These are phyloP conservation scores for Agrostemma githago DNA, from an alignment of 148 eudicot species.

Conservation along the genomic window DNA sequence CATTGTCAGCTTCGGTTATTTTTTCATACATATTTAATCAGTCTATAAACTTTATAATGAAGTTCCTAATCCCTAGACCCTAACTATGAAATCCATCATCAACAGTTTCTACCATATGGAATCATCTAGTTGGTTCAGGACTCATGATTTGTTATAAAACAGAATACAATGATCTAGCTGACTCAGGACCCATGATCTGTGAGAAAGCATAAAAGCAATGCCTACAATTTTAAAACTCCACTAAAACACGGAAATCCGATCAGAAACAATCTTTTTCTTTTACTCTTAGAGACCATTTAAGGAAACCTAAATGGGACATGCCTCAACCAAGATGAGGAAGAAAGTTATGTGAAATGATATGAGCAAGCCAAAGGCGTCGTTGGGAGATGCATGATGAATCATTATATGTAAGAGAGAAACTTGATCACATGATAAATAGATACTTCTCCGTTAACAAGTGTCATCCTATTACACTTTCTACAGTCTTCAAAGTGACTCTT, in stretches of 20 bases:
- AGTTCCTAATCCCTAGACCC: neutral
- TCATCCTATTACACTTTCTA: neutral
- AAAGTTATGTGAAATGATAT: too few relatives aligned
- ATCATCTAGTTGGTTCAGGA: neutral
- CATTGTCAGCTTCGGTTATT: neutral
- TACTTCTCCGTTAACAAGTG: neutral
- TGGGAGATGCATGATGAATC: neutral
- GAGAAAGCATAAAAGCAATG: neutral
- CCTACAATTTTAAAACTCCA: neutral
- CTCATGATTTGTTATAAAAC: too few relatives aligned
- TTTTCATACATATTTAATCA: neutral
- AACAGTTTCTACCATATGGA: neutral
- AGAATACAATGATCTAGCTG: too few relatives aligned
- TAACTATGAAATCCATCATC: neutral
- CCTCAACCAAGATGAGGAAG: neutral
- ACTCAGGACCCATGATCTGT: neutral
- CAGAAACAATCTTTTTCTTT: neutral
- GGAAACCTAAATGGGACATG: neutral
- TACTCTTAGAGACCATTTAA: neutral
- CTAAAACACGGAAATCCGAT: neutral
- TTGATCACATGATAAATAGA: neutral
- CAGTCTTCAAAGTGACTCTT: neutral
- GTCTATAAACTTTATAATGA: neutral
- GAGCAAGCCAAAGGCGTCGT: too few relatives aligned
- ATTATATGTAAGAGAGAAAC: neutral